A percentile compares a stretch with the other conserved stretches of the same genome.
phyloP scores from a whole-genome alignment of 352 stramenopile genomes.

The Pythium utonaiense region DNA sequence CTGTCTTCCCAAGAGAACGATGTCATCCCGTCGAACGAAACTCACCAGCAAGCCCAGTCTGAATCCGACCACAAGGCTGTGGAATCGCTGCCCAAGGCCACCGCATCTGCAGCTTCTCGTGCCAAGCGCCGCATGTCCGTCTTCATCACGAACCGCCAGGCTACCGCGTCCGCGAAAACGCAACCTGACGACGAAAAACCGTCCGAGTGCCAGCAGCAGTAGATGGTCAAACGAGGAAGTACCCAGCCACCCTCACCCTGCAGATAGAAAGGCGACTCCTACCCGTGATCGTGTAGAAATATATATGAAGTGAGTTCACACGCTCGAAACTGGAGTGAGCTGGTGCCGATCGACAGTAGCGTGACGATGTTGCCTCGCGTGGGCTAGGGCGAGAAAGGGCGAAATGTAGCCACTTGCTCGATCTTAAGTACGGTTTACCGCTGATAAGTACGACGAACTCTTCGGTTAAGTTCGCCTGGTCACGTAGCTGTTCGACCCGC shows the following conservation, averaged over 20 bases:
- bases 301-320: no score
- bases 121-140: slow-evolving; percentile 27
- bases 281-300: no score
- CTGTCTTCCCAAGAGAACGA: not conserved
- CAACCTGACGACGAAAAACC: slow-evolving; percentile 23
- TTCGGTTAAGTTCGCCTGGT: slow-evolving; percentile 14
- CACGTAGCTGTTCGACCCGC: not conserved
- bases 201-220: slow-evolving; percentile 48
- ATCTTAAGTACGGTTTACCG: no score
- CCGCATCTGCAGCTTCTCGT: not conserved
- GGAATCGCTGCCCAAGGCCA: not conserved
- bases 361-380: no score
- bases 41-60: not conserved
- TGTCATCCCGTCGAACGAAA: not conserved
- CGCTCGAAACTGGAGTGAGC: no score
- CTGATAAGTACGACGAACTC: no score
- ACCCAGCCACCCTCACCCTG: no score
- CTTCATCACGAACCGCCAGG: slow-evolving; percentile 33
- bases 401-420: no score
- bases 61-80: not conserved
- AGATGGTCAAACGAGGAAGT: slow-evolving; percentile 8
- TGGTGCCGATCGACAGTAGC: no score
- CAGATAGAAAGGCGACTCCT: no score
- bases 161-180: not conserved
- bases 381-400: no score